A percentile compares a stretch with the other conserved stretches of the same genome.
phyloP scores from a whole-genome alignment of 306 rosid genomes.

The Quercus aquifolioides region DNA sequence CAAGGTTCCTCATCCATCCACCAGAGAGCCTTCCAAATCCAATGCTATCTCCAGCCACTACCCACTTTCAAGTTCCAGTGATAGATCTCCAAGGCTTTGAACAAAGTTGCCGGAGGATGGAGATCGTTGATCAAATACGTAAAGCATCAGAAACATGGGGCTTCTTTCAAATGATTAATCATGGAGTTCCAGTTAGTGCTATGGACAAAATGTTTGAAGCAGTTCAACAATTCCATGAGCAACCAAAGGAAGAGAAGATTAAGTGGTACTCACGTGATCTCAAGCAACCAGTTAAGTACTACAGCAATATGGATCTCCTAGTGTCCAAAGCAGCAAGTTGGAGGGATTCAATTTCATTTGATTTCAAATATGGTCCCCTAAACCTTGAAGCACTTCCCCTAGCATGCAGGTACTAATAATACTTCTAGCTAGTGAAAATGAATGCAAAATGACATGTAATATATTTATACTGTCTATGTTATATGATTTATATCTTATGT shows the following conservation, averaged over 20 bases:
- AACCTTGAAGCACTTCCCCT: constrained; percentile 43
- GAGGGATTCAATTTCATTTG: constrained; percentile 73
- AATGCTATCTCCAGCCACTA: not conserved
- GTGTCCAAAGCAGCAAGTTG: constrained; percentile 69
- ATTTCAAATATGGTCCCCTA: constrained; percentile 60
- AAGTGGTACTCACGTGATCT: constrained; percentile 71
- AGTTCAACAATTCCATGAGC: constrained; percentile 57
- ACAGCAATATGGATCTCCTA: constrained; percentile 63
- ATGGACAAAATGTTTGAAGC: constrained; percentile 49
- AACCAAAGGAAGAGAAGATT: constrained; percentile 53
- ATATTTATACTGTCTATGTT: not conserved
- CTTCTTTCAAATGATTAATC: constrained; percentile 72
- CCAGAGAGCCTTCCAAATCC: constrained; percentile 16
- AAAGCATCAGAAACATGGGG: constrained; percentile 74
- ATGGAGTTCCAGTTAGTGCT: constrained; percentile 50
- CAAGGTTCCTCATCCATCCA: constrained; percentile 59
- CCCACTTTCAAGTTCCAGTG: constrained; percentile 44
- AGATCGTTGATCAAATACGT: constrained; percentile 38
- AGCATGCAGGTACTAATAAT: constrained; percentile 48
- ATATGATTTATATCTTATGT: too few species aligned
- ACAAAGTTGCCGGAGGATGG: constrained; percentile 6
- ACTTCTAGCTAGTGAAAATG: too few species aligned
- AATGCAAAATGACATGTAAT: not conserved
- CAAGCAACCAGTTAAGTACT: constrained; percentile 42
- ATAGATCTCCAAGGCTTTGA: constrained; percentile 51